Evolutionary conservation across 495 filamentous ascomycete species (phyloP), one percentile per base, ranked within the genome.

Genomic region (Xylaria venustula): DNA sequence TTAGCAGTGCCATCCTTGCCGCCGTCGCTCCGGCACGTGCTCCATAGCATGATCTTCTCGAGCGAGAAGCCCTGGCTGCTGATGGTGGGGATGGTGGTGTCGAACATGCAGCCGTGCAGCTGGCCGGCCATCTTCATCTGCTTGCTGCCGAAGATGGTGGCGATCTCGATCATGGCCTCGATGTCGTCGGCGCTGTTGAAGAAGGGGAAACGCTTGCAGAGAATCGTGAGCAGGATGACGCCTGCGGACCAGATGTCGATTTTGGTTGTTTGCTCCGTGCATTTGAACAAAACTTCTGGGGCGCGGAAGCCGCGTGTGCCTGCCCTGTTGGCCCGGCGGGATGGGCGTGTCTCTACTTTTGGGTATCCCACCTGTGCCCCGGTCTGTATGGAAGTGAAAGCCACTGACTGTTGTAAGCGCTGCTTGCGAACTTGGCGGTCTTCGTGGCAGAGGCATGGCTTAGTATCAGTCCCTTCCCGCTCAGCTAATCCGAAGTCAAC

Each of bases 201-300:
- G 77, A 98, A 98, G 41, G 94, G 94, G 65, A 98, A 98, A 7
- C 94, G 88, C 52, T 86, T 87, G 14, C 90, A 89, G 8, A 98
- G 81, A 46, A 98, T 86, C 1, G 94, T 98, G 12, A 98, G 77
- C 1, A 98, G 84, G 59, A 98, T 95, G 7, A 98, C 92, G 20
- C 94, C 94, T 0, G 87, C 92, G 14, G 92, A 96, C 94, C 94
- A 98, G 67, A 98, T 89, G 72, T 98, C 94, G 64, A 98, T 93
- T 71, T 91, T 91, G 7, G 89, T 92, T n/a, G 89, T 96, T 73
- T 98, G 94, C 41, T 89, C 88, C 1, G 95, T 98, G 73, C 94
- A 98, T 74, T 98, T 98, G 74, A 98, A 89, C 0, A 98, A 83
- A 15, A 98, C 94, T 72, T 98, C 94, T 42, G 94, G 94, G 0